These are phyloP conservation scores for Raphanus sativus DNA, from an alignment of 345 rosid genomes.

Conservation along the genomic window DNA sequence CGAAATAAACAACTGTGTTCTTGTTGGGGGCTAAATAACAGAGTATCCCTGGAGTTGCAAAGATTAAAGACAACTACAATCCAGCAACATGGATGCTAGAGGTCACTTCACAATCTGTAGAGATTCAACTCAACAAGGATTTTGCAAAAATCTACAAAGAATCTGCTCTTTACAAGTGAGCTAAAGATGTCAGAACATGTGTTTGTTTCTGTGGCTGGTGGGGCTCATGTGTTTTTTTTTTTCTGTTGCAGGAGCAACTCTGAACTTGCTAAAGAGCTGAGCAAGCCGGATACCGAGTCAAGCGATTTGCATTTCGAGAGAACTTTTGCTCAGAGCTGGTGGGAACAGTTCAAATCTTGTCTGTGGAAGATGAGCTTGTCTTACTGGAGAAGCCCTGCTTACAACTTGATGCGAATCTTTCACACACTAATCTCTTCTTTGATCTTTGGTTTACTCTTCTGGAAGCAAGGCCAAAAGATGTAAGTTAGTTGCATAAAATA, in stretches of 20 bases:
- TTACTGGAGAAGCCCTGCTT: conserved; percentile 86
- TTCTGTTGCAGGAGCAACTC: conserved; percentile 44
- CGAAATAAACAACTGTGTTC: not conserved
- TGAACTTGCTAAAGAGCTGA: conserved; percentile 47
- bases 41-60: conserved; percentile 57
- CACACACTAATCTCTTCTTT: conserved; percentile 43
- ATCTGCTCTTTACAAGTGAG: conserved; percentile 58
- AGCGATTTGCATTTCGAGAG: conserved; percentile 57
- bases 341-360: conserved; percentile 71
- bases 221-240: not conserved
- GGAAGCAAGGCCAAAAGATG: conserved; percentile 70
- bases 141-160: conserved; percentile 52
- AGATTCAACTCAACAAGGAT: conserved; percentile 59
- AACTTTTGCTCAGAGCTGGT: conserved; percentile 50
- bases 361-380: conserved; percentile 75
- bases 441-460: conserved; percentile 58
- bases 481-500: conserved; percentile 34
- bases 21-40: conserved; percentile 14
- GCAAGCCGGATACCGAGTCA: conserved; percentile 48
- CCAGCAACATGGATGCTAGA: conserved; percentile 91
- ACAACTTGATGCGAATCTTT: conserved; percentile 56
- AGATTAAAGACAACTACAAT: conserved; percentile 61
- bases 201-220: too few species aligned
- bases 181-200: not conserved
- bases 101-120: conserved; percentile 57